Percentiles rank a stretch among this genome's conserved stretches.
phyloP scores from a whole-genome alignment of 176 grass and related monocot species.

The Eleusine coracana region DNA sequence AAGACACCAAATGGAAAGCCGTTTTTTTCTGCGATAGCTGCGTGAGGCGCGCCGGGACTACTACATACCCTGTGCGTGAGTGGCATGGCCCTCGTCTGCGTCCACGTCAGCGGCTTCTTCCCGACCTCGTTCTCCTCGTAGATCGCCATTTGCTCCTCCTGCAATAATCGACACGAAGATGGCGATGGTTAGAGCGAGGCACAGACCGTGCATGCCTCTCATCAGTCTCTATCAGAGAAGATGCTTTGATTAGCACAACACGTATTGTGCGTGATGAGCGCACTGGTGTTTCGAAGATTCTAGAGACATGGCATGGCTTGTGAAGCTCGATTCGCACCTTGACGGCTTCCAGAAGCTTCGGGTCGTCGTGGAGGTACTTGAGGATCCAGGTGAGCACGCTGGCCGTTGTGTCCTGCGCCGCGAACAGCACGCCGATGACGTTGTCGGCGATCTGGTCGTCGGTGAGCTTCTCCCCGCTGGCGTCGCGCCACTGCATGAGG shows the following conservation, averaged over 20 bases:
- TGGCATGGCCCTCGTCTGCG: slow-evolving; percentile 59
- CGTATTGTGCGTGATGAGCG: neutral
- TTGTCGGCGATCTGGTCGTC: slow-evolving; percentile 68
- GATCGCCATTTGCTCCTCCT: slow-evolving; percentile 57
- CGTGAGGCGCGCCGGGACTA: neutral
- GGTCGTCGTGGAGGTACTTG: slow-evolving; percentile 59
- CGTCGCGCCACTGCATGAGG: slow-evolving; percentile 49
- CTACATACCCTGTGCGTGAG: slow-evolving; percentile 49
- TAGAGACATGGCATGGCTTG: neutral
- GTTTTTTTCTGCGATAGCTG: neutral
- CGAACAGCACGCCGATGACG: slow-evolving; percentile 66
- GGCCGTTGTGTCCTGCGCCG: slow-evolving; percentile 71
- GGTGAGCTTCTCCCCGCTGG: slow-evolving; percentile 38
- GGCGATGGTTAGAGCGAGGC: neutral
- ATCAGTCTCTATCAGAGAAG: neutral
- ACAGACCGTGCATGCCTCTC: neutral
- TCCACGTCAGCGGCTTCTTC: slow-evolving; percentile 57
- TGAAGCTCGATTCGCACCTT: slow-evolving; percentile 26
- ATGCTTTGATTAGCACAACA: neutral
- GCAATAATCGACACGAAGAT: slow-evolving; percentile 29
- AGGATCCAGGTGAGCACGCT: slow-evolving; percentile 73
- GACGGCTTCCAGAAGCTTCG: slow-evolving; percentile 63
- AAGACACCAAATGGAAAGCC: neutral
- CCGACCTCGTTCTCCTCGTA: slow-evolving; percentile 46
- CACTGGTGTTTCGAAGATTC: neutral